A percentile compares a stretch with the other conserved stretches of the same genome.
Evolutionary conservation across 805 yeast genomes (phyloP).

Genomic region (Lachancea lanzarotensis): DNA sequence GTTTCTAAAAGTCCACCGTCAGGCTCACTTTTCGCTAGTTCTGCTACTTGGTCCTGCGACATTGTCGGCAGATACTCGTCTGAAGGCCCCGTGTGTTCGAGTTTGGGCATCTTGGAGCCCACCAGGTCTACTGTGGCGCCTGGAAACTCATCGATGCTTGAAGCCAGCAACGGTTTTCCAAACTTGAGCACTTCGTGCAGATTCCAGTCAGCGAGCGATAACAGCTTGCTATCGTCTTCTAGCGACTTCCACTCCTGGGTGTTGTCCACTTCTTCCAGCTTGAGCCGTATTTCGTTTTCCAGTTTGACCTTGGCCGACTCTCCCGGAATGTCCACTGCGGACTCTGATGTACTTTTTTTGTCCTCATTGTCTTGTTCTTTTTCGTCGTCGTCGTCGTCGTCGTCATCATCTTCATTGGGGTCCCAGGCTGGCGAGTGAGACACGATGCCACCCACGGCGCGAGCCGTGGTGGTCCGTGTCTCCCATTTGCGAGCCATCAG

Average conservation of each 20-base stretch:
- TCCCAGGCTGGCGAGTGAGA: slow-evolving; percentile 76
- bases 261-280: slow-evolving; percentile 25
- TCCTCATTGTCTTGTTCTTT: neutral
- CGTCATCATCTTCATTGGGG: slow-evolving; percentile 49
- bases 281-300: slow-evolving; percentile 30
- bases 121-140: neutral
- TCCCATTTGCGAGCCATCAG: slow-evolving; percentile 86
- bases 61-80: slow-evolving; percentile 9
- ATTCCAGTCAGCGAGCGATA: slow-evolving; percentile 24
- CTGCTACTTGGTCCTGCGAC: neutral
- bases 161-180: slow-evolving; percentile 25
- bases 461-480: slow-evolving; percentile 88
- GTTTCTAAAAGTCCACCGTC: slow-evolving; percentile 11
- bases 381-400: slow-evolving; percentile 11
- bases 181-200: slow-evolving; percentile 26
- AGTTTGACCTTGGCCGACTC: slow-evolving; percentile 30
- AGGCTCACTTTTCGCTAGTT: slow-evolving; percentile 5
- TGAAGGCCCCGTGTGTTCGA: neutral
- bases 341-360: neutral
- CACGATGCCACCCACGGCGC: slow-evolving; percentile 91
- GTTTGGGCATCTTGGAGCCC: slow-evolving; percentile 3
- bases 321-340: slow-evolving; percentile 9
- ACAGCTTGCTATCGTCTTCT: slow-evolving; percentile 20
- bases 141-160: slow-evolving; percentile 13
- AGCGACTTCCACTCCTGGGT: slow-evolving; percentile 17